Evolutionary conservation across 805 yeast species (phyloP).

Genomic region (Yamadazyma endophytica): DNA sequence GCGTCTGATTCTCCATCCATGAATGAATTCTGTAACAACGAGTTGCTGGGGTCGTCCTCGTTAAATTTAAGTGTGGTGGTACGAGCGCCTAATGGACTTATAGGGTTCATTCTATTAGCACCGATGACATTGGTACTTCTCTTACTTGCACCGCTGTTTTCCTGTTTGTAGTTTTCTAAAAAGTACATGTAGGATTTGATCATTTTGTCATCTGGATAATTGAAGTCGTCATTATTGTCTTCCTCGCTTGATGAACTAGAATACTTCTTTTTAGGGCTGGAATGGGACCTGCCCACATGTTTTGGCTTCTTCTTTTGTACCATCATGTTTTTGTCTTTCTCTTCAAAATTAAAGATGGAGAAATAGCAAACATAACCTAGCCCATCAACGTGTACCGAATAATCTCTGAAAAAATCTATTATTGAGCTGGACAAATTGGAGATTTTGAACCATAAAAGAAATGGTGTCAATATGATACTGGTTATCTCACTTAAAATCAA

Average conservation of each 20-base stretch:
- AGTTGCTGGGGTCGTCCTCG: constrained; percentile 9
- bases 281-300: constrained; percentile 10
- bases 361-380: constrained; percentile 90
- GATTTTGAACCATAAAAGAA: constrained; percentile 80
- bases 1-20: constrained; percentile 31
- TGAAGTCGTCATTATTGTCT: constrained; percentile 11
- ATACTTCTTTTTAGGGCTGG: too few species aligned
- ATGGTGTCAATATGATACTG: constrained; percentile 81
- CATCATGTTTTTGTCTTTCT: constrained; percentile 47
- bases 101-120: background rate
- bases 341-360: constrained; percentile 86
- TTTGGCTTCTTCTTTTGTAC: constrained; percentile 13
- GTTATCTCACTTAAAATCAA: constrained; percentile 73
- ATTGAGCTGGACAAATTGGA: constrained; percentile 71
- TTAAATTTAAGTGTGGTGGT: background rate
- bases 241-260: constrained; percentile 10
- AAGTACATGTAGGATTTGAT: constrained; percentile 85
- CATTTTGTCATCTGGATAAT: constrained; percentile 78
- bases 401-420: constrained; percentile 87
- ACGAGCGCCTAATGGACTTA: background rate
- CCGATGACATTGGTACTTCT: background rate
- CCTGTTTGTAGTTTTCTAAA: constrained; percentile 66
- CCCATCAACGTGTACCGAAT: constrained; percentile 88
- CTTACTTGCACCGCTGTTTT: background rate
- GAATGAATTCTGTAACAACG: constrained; percentile 14